These are phyloP conservation scores for Xylaria castorea DNA, from an alignment of 495 filamentous ascomycete genomes.

Conservation along the genomic window DNA sequence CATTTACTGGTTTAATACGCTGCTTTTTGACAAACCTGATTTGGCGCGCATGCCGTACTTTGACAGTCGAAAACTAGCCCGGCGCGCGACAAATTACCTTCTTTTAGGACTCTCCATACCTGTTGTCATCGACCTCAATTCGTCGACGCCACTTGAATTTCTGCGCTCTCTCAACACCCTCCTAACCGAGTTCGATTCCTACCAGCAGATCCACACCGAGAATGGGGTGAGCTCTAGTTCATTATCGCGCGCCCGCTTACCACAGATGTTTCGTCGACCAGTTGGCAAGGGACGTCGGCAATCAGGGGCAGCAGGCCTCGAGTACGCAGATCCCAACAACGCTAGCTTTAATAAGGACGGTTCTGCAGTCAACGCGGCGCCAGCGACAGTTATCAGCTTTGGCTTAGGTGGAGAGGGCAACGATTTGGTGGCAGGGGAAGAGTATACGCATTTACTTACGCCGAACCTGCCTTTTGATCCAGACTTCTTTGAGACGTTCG, in stretches of 20 bases:
- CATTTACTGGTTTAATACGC: conserved; percentile 97
- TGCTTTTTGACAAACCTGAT: conserved; percentile 86
- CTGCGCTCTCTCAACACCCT: conserved; percentile 86
- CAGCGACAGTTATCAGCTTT: conserved; percentile 53
- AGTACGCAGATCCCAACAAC: conserved; percentile 68
- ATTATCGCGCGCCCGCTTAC: conserved; percentile 77
- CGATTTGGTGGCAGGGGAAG: conserved; percentile 70
- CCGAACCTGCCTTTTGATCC: conserved; percentile 96
- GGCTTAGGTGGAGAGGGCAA: conserved; percentile 47
- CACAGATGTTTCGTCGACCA: conserved; percentile 85
- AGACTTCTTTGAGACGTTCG: conserved; percentile 96
- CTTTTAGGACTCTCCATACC: conserved; percentile 92
- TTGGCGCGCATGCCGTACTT: conserved; percentile 84
- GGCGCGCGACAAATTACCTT: conserved; percentile 89
- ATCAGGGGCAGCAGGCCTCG: conserved; percentile 64
- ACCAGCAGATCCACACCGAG: conserved; percentile 82
- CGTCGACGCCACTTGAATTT: conserved; percentile 78
- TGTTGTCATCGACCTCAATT: conserved; percentile 83
- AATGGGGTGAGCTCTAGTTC: conserved; percentile 73
- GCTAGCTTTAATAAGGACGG: conserved; percentile 35
- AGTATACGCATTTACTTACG: conserved; percentile 86
- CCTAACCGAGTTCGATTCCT: conserved; percentile 89
- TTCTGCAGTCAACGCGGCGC: conserved; percentile 40
- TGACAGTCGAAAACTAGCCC: conserved; percentile 78
- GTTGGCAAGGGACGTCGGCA: conserved; percentile 72